Conservation (phyloP, 768 basidiomycete species). For the Boletus subcaerulescens region DNA sequence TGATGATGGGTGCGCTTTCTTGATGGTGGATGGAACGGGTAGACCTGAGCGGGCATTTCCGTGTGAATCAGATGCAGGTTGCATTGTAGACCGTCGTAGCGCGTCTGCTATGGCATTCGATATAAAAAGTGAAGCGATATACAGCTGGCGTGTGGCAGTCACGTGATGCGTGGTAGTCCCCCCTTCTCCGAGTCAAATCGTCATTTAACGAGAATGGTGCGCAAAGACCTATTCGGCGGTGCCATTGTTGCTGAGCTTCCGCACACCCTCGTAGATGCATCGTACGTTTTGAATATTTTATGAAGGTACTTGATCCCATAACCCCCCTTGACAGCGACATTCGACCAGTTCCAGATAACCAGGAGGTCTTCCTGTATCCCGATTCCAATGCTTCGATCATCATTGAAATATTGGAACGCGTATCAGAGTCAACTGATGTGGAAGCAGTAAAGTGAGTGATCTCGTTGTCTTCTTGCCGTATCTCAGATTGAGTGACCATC, state of each 20-base stretch:
- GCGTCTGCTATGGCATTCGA: slow-evolving; percentile 40
- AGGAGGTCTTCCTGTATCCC: slow-evolving; percentile 86
- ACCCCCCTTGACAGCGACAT: slow-evolving; percentile 41
- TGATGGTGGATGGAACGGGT: slow-evolving; percentile 71
- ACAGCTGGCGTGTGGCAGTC: background rate
- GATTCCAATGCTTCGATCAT: slow-evolving; percentile 71
- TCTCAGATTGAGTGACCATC: slow-evolving; percentile 4
- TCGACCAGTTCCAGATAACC: slow-evolving; percentile 90
- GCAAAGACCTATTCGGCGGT: slow-evolving; percentile 70
- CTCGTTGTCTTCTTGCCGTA: slow-evolving; percentile 1
- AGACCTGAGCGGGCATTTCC: slow-evolving; percentile 59
- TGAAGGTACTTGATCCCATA: background rate
- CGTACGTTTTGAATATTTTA: slow-evolving; percentile 52
- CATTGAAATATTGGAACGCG: slow-evolving; percentile 78
- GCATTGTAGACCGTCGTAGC: slow-evolving; percentile 58
- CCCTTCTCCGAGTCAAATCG: too few relatives aligned
- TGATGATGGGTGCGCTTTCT: slow-evolving; percentile 53
- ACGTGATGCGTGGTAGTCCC: slow-evolving; percentile 15
- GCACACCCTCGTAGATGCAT: slow-evolving; percentile 67
- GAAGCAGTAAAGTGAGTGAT: slow-evolving; percentile 67
- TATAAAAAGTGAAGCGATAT: background rate
- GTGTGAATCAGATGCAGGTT: slow-evolving; percentile 48
- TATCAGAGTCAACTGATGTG: slow-evolving; percentile 49
- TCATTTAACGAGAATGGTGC: slow-evolving; percentile 10
- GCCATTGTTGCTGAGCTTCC: slow-evolving; percentile 69